Evolutionary conservation across 2,329 filamentous ascomycete genomes (phyloP).

Genomic region (Coleophoma cylindrospora): DNA sequence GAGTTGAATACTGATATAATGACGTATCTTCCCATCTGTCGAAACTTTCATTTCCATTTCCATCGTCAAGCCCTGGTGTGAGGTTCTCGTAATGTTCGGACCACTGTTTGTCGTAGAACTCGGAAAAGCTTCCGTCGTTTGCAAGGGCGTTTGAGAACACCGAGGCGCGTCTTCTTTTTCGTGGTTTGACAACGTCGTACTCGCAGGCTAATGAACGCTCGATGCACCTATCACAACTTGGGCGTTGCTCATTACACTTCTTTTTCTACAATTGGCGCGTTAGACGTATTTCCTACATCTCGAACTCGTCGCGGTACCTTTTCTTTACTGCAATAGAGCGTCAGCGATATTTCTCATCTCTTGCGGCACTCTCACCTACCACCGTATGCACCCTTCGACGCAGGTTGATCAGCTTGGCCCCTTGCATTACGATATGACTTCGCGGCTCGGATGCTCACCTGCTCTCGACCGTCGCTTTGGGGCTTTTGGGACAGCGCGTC

Average conservation of each 20-base stretch:
- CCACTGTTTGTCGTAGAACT: slow-evolving; percentile 16
- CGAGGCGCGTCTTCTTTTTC: slow-evolving; percentile 19
- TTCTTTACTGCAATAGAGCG: slow-evolving; percentile 21
- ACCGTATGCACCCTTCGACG: slow-evolving; percentile 24
- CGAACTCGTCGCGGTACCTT: slow-evolving; percentile 19
- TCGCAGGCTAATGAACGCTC: slow-evolving; percentile 22
- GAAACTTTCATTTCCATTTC: slow-evolving; percentile 3
- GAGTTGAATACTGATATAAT: slow-evolving; percentile 14
- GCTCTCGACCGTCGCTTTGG: slow-evolving; percentile 56
- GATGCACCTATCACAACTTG: slow-evolving; percentile 24
- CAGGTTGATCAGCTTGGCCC: slow-evolving; percentile 8
- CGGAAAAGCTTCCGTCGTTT: slow-evolving; percentile 10
- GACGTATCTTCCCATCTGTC: slow-evolving; percentile 17
- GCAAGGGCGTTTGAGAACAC: slow-evolving; percentile 18
- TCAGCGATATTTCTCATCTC: no score
- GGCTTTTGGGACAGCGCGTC: slow-evolving; percentile 49
- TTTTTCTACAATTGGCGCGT: slow-evolving; percentile 21
- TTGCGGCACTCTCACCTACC: slow-evolving; percentile 15
- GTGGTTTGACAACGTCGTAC: slow-evolving; percentile 26
- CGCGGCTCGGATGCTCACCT: slow-evolving; percentile 34
- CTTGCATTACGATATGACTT: not conserved
- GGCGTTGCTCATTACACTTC: slow-evolving; percentile 27
- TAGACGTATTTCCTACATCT: slow-evolving; percentile 2
- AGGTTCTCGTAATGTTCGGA: slow-evolving; percentile 12
- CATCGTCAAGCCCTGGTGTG: slow-evolving; percentile 4